Percentiles rank a stretch among this genome's conserved stretches.
Evolutionary conservation across 306 rosid genomes (phyloP).

Genomic region (Begonia loranthoides): DNA sequence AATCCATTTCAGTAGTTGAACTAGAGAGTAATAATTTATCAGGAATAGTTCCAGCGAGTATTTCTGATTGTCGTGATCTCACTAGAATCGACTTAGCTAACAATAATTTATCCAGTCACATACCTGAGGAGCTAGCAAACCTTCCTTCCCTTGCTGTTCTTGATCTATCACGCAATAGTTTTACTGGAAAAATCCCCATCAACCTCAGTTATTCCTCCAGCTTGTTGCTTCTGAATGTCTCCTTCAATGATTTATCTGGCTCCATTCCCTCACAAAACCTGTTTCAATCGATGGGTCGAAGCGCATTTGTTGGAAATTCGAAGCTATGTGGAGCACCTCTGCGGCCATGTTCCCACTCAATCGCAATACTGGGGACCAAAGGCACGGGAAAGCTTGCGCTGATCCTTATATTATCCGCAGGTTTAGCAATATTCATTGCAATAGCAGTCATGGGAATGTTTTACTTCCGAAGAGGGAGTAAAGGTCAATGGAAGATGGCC

Average conservation of each 20-base stretch:
- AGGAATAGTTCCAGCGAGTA: slow-evolving; percentile 40
- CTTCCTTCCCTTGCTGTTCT: slow-evolving; percentile 43
- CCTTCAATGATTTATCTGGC: slow-evolving; percentile 76
- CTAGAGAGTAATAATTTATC: slow-evolving; percentile 42
- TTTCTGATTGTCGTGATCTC: slow-evolving; percentile 52
- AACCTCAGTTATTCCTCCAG: slow-evolving; percentile 52
- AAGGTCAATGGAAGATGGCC: slow-evolving; percentile 73
- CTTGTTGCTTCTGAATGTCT: slow-evolving; percentile 65
- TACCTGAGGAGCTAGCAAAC: slow-evolving; percentile 63
- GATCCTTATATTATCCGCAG: slow-evolving; percentile 41
- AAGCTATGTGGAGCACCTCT: slow-evolving; percentile 84
- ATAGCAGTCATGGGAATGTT: slow-evolving; percentile 32
- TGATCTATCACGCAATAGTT: slow-evolving; percentile 55
- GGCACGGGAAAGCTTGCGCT: slow-evolving; percentile 35
- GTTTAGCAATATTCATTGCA: slow-evolving; percentile 31
- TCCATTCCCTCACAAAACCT: slow-evolving; percentile 49
- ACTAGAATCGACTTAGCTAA: slow-evolving; percentile 32
- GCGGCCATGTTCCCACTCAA: slow-evolving; percentile 42
- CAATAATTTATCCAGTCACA: slow-evolving; percentile 58
- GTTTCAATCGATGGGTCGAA: slow-evolving; percentile 40
- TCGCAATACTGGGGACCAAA: slow-evolving; percentile 41
- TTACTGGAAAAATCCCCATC: slow-evolving; percentile 59
- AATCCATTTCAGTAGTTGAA: slow-evolving; percentile 45
- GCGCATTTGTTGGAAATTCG: slow-evolving; percentile 67
- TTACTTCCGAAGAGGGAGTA: slow-evolving; percentile 28